phyloP scores from a whole-genome alignment of 2,329 filamentous ascomycete species.

The Polychaeton citri region DNA sequence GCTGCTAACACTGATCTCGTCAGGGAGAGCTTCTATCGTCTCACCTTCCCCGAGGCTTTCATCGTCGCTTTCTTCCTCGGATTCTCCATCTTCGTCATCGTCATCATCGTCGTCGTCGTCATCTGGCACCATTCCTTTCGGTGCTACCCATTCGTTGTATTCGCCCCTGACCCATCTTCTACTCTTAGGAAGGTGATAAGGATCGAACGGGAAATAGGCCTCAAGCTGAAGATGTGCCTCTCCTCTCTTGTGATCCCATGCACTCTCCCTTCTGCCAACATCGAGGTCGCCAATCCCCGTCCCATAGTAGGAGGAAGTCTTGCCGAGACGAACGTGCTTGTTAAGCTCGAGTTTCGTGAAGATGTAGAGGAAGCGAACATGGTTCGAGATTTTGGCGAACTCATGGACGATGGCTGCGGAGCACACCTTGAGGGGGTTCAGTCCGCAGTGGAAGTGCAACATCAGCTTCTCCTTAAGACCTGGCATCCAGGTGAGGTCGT shows the following conservation, averaged over 20 bases:
- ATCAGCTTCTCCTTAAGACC: constrained; percentile 61
- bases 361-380: constrained; percentile 79
- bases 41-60: constrained; percentile 7
- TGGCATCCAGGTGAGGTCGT: constrained; percentile 66
- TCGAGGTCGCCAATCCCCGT: constrained; percentile 36
- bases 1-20: background rate
- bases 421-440: constrained; percentile 93
- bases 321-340: constrained; percentile 71
- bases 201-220: constrained; percentile 94
- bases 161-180: constrained; percentile 77
- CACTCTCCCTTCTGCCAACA: constrained; percentile 42
- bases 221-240: constrained; percentile 78
- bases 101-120: constrained; percentile 41
- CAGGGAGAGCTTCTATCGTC: background rate
- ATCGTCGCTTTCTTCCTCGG: constrained; percentile 11
- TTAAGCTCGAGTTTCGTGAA: constrained; percentile 82
- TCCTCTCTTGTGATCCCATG: constrained; percentile 42
- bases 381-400: constrained; percentile 76
- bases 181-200: constrained; percentile 79
- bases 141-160: constrained; percentile 67
- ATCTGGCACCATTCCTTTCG: constrained; percentile 48
- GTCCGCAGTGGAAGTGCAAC: constrained; percentile 68
- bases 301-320: constrained; percentile 44
- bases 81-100: constrained; percentile 26
- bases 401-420: constrained; percentile 80